A percentile compares a stretch with the other conserved stretches of the same genome.
Conservation (phyloP, 1,284 basidiomycete species). For the Xerocomus amazonicus region DNA sequence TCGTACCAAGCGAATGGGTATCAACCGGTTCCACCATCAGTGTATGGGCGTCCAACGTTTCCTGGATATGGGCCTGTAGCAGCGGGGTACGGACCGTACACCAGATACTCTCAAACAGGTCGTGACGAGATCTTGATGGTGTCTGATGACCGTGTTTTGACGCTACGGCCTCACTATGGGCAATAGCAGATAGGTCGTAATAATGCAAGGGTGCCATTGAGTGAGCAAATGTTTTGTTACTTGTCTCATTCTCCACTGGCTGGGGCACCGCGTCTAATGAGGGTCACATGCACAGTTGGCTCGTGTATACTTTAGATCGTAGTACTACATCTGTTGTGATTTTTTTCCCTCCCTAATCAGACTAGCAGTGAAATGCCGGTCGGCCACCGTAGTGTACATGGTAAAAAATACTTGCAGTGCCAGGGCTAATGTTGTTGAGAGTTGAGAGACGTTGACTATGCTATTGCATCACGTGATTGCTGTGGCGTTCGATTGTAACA, state of each 20-base stretch:
- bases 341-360: slow-evolving; percentile 10
- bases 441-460: no score
- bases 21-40: slow-evolving; percentile 22
- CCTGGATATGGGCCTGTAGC: slow-evolving; percentile 42
- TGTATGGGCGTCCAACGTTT: slow-evolving; percentile 34
- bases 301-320: slow-evolving; percentile 25
- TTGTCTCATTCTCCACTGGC: slow-evolving; percentile 17
- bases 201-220: background rate
- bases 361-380: background rate
- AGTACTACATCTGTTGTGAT: slow-evolving; percentile 31
- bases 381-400: no score
- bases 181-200: slow-evolving; percentile 13
- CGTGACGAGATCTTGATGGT: slow-evolving; percentile 79
- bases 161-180: slow-evolving; percentile 42
- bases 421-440: no score
- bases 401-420: no score
- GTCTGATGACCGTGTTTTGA: slow-evolving; percentile 74
- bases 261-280: slow-evolving; percentile 10
- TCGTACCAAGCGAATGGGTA: slow-evolving; percentile 39
- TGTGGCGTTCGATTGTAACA: background rate
- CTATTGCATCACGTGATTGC: slow-evolving; percentile 7
- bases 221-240: slow-evolving; percentile 8
- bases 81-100: slow-evolving; percentile 37
- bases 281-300: background rate
- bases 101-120: slow-evolving; percentile 45